Base-by-base conservation (phyloP, 2,329 filamentous ascomycete species). In the Trichophyton simii region DNA sequence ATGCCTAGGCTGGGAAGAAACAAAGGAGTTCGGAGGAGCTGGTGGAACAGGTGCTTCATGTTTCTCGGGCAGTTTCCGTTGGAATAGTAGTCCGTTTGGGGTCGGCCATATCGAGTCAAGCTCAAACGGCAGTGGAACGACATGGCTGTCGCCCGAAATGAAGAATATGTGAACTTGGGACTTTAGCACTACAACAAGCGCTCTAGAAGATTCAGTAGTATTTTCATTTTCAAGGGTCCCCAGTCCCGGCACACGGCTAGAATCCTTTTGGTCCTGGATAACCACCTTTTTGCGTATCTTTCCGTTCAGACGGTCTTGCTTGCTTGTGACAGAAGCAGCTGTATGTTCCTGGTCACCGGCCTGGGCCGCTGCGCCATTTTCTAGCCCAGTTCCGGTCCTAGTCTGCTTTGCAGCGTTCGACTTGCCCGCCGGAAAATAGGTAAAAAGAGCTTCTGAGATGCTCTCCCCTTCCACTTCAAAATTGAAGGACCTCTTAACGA, bases 111-210 rank as follows among this genome's bases (percentile, higher is more conserved):
- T 91, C 60, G 84, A 84, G 70, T 96, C 90, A 48, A 96, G 88
- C 75, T 97, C 91, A 70, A 99, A 99, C 1, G 92, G 92, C 70
- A 99, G 84, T 72, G 96, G 90, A 57, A 97, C 82, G 62, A 96
- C 84, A 80, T 99, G 89, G 70, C 84, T 94, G 38, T 89, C 86
- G 20, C 92, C 92, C 1, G 88, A 84, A 42, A 97, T 82, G 71
- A 95, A 96, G 78, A 91, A 95, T 66, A 99, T 84, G 71, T 97
- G 92, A 22, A 89, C 91, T 71, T 97, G 92, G 0, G 89, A 91
- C 74, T 89, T 91, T 66, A 99, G 83, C 67, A 97, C 88, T 58
- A 99, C 88, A 6, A 97, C 89, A 64, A 99, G 77, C 3, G 92
- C 91, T 69, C 86, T 71, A 68, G 77, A 71, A 65, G 73, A 61